Evolutionary conservation across 345 rosid genomes (phyloP), one percentile per base, ranked within the genome.

Genomic region (Psidium friedrichsthalianum): DNA sequence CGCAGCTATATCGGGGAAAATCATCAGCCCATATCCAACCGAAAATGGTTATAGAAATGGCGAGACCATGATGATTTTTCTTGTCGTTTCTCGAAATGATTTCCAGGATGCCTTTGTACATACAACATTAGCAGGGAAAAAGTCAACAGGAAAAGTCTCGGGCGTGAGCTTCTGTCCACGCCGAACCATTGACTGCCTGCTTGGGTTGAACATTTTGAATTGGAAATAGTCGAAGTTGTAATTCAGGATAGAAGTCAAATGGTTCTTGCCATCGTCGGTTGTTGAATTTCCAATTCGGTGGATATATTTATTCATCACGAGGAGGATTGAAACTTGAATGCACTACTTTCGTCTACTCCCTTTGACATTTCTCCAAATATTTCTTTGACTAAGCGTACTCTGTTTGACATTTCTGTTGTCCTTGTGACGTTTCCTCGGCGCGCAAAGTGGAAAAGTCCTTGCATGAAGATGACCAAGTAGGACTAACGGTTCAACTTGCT

Each of bases 1-100:
- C 2, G 96, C 98, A 11, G 99, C 99, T 58, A 93, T 95, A 76
- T 92, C 98, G 8, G 98, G 97, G 16, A 95, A 87, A 86, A 88
- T 92, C 87, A 87, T 90, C 64, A 89, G 90, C 82, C 91, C 88
- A 83, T 91, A 86, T 82, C 88, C 69, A 27, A 42, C 74, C 8
- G 42, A 85, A 51, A 40, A 85, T 54, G 83, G 32, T 29, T 21
- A 51, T 74, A 51, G 52, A 29, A 53, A 44, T 40, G 55, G 32
- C 27, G 55, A 59, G 51, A 25, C 56, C 5, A 24, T 42, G 56
- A 25, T 51, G 32, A 82, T n/a, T 18, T 51, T 51, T 51, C 57
- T 53, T 20, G 1, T 49, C 16, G 56, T 49, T 25, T 82, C 56
- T 82, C 4, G 42, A 51, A 32, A n/a, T 9, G 83, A 82, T 51